Evolutionary conservation across 2,329 filamentous ascomycete genomes (phyloP).

Genomic region (Hypoxylon sp.): DNA sequence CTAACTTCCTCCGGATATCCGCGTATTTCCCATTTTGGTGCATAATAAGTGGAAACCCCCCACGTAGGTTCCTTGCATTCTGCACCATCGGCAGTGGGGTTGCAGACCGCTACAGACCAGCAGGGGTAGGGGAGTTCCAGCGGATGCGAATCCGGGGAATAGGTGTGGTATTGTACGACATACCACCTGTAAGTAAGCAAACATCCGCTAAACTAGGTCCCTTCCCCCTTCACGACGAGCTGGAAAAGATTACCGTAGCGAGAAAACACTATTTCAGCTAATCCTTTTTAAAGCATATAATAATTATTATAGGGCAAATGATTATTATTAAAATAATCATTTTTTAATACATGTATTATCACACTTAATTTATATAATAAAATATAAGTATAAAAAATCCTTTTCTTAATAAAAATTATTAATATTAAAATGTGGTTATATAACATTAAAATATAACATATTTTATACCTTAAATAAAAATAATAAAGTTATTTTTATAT

Average conservation of each 20-base stretch:
- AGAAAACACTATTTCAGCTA: too few species aligned
- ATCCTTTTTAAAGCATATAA: too few species aligned
- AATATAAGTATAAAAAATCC: too few species aligned
- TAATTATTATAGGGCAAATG: too few species aligned
- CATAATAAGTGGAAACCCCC: slow-evolving; percentile 17
- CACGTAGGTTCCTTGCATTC: slow-evolving; percentile 10
- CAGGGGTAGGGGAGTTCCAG: background rate
- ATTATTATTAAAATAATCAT: too few species aligned
- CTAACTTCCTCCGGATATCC: slow-evolving; percentile 13
- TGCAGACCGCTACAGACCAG: background rate
- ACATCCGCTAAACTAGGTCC: background rate
- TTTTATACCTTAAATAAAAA: too few species aligned
- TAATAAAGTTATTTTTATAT: too few species aligned
- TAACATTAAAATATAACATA: too few species aligned
- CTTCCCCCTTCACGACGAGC: background rate
- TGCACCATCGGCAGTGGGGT: slow-evolving; percentile 2
- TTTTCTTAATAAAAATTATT: too few species aligned
- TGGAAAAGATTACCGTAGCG: background rate
- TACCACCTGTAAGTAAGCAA: background rate
- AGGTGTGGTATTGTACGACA: background rate
- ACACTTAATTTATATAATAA: too few species aligned
- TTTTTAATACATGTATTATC: too few species aligned
- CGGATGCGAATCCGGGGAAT: slow-evolving; percentile 2
- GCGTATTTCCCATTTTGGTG: slow-evolving; percentile 9
- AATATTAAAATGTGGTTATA: too few species aligned